Conservation (phyloP, 495 filamentous ascomycete genomes). For the Podospora didyma region DNA sequence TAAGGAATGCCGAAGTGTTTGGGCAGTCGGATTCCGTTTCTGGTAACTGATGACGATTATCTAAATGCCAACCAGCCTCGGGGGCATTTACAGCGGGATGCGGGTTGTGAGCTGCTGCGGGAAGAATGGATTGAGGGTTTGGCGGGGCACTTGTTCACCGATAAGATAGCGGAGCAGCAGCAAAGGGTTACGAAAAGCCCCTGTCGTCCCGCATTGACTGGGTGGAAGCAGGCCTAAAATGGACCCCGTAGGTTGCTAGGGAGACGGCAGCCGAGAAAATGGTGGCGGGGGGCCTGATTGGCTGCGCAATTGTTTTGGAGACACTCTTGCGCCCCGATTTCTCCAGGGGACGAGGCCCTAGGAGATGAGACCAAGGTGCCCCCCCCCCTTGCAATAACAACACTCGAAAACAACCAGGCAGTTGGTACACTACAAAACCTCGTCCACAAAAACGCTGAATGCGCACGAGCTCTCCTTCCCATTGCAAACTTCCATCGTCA, state of each 20-base stretch:
- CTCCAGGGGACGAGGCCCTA: slow-evolving; percentile 1
- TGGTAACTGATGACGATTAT: not conserved
- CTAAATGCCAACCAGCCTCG: not conserved
- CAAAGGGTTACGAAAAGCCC: not conserved
- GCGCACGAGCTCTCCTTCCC: slow-evolving; percentile 22
- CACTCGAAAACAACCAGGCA: slow-evolving; percentile 10
- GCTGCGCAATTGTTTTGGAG: not conserved
- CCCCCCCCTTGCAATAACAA: slow-evolving; percentile 19
- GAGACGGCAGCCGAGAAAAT: not conserved
- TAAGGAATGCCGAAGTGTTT: too few relatives aligned
- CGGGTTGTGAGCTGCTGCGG: not conserved
- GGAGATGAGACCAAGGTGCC: slow-evolving; percentile 7
- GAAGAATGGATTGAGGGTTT: not conserved
- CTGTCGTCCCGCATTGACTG: too few relatives aligned
- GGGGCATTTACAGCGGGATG: not conserved
- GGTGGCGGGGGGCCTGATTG: not conserved
- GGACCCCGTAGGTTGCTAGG: slow-evolving; percentile 7
- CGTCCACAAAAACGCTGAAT: not conserved
- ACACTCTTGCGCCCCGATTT: not conserved
- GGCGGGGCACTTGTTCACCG: slow-evolving; percentile 4
- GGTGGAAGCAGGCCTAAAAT: not conserved
- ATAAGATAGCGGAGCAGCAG: slow-evolving; percentile 12
- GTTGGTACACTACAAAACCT: slow-evolving; percentile 9
- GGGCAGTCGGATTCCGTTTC: not conserved
- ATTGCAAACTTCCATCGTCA: slow-evolving; percentile 7